phyloP scores from a whole-genome alignment of 169 alveolate genomes.

The Plasmodium inui region DNA sequence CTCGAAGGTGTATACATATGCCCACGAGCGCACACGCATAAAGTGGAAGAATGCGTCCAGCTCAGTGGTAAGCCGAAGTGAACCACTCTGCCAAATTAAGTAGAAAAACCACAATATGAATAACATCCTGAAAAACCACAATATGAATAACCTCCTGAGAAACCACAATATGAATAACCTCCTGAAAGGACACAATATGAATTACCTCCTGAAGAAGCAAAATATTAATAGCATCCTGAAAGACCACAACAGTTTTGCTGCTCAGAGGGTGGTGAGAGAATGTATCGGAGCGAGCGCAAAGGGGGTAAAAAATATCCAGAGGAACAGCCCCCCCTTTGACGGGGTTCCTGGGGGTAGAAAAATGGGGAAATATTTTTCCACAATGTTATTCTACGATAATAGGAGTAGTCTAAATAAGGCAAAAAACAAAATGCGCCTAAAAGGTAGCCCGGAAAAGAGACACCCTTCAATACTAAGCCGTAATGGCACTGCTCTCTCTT shows the following conservation, averaged over 20 bases:
- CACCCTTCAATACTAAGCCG: neutral
- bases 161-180: neutral
- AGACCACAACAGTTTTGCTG: neutral
- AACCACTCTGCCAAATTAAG: neutral
- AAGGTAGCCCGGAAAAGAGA: neutral
- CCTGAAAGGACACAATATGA: slow-evolving; percentile 2
- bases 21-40: neutral
- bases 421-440: neutral
- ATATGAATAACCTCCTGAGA: no score
- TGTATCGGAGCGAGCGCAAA: neutral
- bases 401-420: neutral
- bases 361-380: neutral
- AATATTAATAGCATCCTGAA: slow-evolving; percentile 19
- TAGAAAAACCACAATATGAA: slow-evolving; percentile 6
- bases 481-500: neutral
- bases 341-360: neutral
- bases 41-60: neutral
- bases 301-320: neutral
- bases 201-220: neutral
- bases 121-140: slow-evolving; percentile 3
- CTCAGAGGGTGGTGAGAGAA: neutral
- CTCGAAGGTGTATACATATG: neutral
- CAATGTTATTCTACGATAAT: neutral
- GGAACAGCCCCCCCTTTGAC: neutral
- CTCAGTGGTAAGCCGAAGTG: neutral